A percentile compares a stretch with the other conserved stretches of the same genome.
Conservation (phyloP, 352 stramenopile genomes). For the Thalassiosira mediterranea region DNA sequence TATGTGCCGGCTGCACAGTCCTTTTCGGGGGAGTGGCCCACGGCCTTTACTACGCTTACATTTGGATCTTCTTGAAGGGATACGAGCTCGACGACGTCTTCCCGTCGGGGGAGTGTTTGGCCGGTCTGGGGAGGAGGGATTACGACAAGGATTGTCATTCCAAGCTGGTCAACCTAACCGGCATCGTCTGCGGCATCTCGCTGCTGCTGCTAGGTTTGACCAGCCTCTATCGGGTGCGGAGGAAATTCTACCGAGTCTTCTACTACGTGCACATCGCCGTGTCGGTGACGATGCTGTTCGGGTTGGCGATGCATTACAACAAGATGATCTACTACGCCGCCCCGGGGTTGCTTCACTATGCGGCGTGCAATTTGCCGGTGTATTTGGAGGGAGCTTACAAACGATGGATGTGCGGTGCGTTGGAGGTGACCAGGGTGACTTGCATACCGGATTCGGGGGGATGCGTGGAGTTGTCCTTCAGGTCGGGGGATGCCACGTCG, state of each 20-base stretch:
- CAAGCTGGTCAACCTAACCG: slow-evolving; percentile 33
- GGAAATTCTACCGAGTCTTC: slow-evolving; percentile 51
- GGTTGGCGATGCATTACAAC: slow-evolving; percentile 50
- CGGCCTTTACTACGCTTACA: slow-evolving; percentile 29
- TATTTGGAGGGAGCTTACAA: slow-evolving; percentile 15
- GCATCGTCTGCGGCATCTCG: slow-evolving; percentile 11
- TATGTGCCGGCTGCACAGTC: slow-evolving; percentile 10
- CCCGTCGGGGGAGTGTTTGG: background rate
- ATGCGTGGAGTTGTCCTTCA: slow-evolving; percentile 28
- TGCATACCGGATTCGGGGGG: slow-evolving; percentile 35
- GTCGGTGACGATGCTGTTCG: slow-evolving; percentile 32
- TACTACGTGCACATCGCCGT: slow-evolving; percentile 48
- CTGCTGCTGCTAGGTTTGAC: slow-evolving; percentile 42
- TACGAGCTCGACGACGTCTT: background rate
- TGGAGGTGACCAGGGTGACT: slow-evolving; percentile 11
- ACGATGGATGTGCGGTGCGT: slow-evolving; percentile 1
- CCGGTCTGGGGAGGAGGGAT: too few species aligned
- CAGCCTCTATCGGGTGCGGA: slow-evolving; percentile 41
- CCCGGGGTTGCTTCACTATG: slow-evolving; percentile 55
- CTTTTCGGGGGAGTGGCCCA: slow-evolving; percentile 18
- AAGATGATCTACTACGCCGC: slow-evolving; percentile 46
- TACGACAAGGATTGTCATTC: slow-evolving; percentile 27
- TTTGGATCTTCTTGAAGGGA: slow-evolving; percentile 19
- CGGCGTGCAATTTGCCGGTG: slow-evolving; percentile 37
- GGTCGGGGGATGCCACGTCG: background rate